A percentile compares a stretch with the other conserved stretches of the same genome.
Evolutionary conservation across 805 yeast genomes (phyloP).

Genomic region (Cyberlindnera mississippiensis): DNA sequence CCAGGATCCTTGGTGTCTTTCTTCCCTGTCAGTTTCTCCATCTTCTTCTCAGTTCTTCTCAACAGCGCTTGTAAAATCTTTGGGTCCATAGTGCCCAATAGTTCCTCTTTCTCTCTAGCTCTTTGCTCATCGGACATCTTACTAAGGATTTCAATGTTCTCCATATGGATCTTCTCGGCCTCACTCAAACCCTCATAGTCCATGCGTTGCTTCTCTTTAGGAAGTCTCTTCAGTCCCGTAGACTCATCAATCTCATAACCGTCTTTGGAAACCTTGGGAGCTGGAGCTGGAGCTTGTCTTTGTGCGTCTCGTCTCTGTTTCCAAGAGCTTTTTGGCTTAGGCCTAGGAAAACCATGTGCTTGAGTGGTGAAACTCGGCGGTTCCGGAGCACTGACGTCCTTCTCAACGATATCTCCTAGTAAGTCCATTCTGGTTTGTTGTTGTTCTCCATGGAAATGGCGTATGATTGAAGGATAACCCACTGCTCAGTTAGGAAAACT

Average conservation of each 20-base stretch:
- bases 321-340: conserved; percentile 76
- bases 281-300: no score
- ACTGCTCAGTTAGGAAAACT: no score
- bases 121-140: conserved; percentile 66
- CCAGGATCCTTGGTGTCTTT: conserved; percentile 5
- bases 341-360: conserved; percentile 85
- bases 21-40: conserved; percentile 28
- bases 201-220: conserved; percentile 80
- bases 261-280: conserved; percentile 51
- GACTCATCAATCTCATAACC: conserved; percentile 84
- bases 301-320: conserved; percentile 90
- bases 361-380: conserved; percentile 84
- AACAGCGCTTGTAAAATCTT: conserved; percentile 55
- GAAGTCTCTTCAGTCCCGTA: conserved; percentile 79
- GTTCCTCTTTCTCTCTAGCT: conserved; percentile 57
- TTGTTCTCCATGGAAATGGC: no score
- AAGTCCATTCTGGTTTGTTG: conserved; percentile 60
- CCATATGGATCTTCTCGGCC: conserved; percentile 70
- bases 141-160: conserved; percentile 60
- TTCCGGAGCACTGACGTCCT: conserved; percentile 88
- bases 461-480: no score
- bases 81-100: conserved; percentile 67
- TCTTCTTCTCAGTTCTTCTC: conserved; percentile 50
- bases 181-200: conserved; percentile 41
- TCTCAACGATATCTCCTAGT: conserved; percentile 83